Base-by-base conservation (phyloP, 1,139 yeast genomes). In the Zhuliangozyma parablackwelliae region DNA sequence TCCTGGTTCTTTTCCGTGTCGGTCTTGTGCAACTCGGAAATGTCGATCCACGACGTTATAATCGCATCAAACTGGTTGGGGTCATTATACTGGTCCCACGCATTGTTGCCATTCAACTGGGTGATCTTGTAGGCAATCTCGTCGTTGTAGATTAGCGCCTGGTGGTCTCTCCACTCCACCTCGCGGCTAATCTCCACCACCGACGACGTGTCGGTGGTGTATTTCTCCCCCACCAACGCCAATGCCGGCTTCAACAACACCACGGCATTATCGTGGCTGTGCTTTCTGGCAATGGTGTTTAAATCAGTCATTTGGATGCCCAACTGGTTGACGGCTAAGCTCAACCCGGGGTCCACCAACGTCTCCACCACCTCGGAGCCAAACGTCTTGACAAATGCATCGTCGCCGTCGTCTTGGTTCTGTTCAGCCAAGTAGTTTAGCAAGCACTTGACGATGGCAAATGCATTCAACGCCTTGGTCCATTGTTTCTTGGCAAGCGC, bases 141-240 rank as follows among this genome's bases (percentile, higher is more conserved):
- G 35, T 86, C 84, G 47, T 86, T 86, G 46, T 70, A 66, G 26
- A 90, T 69, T 7, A 53, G 53, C 1, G 96, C 96, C n/a, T 67
- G 63, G 58, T 85, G 88, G 31, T 72, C 65, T 54, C 94, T 73
- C 96, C 96, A 90, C 28, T 63, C 53, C 32, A 89, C 66, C 10
- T 61, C 49, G 26, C 56, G 55, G 33, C 62, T 55, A 36, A 69
- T 52, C 26, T 59, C 50, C 10, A 54, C 57, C 3, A 57, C 45
- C 1, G 64, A 42, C 3, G 12, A n/a, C 7, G 10, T 26, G 28
- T 26, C 28, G 5, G 66, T 60, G 12, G 78, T 65, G 46, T 69
- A 69, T 3, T 66, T 47, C 2, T 65, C 47, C 41, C 79, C 82
- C 24, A 80, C 63, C 7, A 75, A 50, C 16, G 58, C 55, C 11